phyloP scores from a whole-genome alignment of 306 rosid species.

The Psophocarpus tetragonolobus region DNA sequence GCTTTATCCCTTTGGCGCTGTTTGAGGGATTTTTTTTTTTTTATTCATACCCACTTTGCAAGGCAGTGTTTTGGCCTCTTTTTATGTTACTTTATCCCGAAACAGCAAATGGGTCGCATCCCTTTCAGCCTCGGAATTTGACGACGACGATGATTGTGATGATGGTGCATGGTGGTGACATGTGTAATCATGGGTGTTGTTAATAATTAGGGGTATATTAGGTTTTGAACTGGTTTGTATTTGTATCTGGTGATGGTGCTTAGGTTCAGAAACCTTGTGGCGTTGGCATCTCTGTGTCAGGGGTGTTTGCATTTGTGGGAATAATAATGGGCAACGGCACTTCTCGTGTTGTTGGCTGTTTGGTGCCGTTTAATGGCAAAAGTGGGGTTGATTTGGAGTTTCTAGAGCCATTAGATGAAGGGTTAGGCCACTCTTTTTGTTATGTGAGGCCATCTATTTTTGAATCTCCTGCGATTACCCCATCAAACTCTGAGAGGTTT shows the following conservation, averaged over 20 bases:
- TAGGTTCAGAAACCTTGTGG: slow-evolving; percentile 22
- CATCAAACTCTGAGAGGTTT: slow-evolving; percentile 63
- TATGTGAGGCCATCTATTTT: slow-evolving; percentile 64
- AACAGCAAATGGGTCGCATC: slow-evolving; percentile 34
- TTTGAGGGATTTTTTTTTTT: slow-evolving; percentile 29
- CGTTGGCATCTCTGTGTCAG: slow-evolving; percentile 11
- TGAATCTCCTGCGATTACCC: slow-evolving; percentile 70
- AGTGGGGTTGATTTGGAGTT: slow-evolving; percentile 64
- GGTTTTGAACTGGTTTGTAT: slow-evolving; percentile 33
- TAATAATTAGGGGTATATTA: slow-evolving; percentile 32
- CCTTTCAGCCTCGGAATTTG: slow-evolving; percentile 28
- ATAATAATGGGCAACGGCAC: slow-evolving; percentile 61
- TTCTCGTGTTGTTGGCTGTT: slow-evolving; percentile 69
- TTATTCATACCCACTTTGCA: slow-evolving; percentile 25
- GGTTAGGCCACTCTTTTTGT: slow-evolving; percentile 70
- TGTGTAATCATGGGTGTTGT: slow-evolving; percentile 31
- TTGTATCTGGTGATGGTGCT: slow-evolving; percentile 38
- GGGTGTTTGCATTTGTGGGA: slow-evolving; percentile 30
- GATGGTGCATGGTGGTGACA: slow-evolving; percentile 42
- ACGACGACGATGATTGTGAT: slow-evolving; percentile 32
- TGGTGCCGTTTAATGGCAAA: slow-evolving; percentile 51
- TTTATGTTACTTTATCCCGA: slow-evolving; percentile 1
- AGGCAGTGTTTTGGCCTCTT: slow-evolving; percentile 24
- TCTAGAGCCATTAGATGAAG: slow-evolving; percentile 65
- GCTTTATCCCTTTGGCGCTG: background rate